Evolutionary conservation across 495 filamentous ascomycete genomes (phyloP).

Genomic region (Penicillium tannophilum): DNA sequence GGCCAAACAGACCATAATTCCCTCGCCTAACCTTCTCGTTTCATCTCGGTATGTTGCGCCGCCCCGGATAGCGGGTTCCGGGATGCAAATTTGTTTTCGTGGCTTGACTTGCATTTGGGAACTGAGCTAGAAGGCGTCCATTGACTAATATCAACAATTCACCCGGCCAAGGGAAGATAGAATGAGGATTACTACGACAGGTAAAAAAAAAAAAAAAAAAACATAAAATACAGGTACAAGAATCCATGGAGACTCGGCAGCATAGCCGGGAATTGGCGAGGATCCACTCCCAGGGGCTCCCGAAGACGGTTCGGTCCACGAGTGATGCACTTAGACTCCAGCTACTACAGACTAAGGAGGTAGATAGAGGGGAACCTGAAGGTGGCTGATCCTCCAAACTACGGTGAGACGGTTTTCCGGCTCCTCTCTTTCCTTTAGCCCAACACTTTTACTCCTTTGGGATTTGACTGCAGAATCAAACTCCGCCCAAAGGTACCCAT

Average conservation of each 20-base stretch:
- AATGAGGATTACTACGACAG: too few relatives aligned
- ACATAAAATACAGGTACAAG: neutral
- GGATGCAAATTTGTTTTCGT: conserved; percentile 2
- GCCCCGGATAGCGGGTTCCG: neutral
- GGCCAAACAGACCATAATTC: conserved; percentile 5
- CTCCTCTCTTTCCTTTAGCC: conserved; percentile 2
- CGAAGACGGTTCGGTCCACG: conserved; percentile 23
- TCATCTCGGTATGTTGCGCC: conserved; percentile 15
- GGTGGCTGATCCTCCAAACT: conserved; percentile 19
- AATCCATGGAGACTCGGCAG: conserved; percentile 19
- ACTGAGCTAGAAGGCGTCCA: neutral
- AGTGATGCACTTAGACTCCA: conserved; percentile 5
- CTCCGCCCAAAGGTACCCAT: neutral
- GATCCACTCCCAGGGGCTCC: conserved; percentile 21
- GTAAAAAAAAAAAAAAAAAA: neutral
- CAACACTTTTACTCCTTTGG: neutral
- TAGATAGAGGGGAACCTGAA: neutral
- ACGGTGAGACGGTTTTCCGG: conserved; percentile 30
- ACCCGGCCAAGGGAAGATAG: too few relatives aligned
- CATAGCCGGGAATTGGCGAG: conserved; percentile 24
- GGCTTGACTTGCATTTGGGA: conserved; percentile 19
- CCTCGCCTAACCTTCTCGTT: conserved; percentile 34
- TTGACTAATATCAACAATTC: neutral
- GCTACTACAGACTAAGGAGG: conserved; percentile 2
- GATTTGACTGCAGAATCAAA: neutral